Evolutionary conservation across 441 rosid genomes (phyloP).

Genomic region (Populus hybrid): DNA sequence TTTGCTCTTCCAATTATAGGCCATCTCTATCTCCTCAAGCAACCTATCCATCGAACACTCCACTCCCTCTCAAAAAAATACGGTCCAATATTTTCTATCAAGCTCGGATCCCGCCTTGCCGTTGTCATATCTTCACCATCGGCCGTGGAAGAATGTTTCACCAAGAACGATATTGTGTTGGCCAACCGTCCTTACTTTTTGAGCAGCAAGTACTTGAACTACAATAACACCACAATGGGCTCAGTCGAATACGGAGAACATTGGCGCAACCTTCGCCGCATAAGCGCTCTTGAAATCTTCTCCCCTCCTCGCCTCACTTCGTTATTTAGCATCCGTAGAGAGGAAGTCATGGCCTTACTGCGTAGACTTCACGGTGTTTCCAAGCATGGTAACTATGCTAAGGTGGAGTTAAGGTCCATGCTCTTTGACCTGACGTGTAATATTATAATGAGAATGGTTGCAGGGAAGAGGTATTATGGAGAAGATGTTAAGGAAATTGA

Average conservation of each 20-base stretch:
- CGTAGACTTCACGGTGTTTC: neutral
- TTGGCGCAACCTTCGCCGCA: constrained; percentile 6
- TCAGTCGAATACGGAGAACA: neutral
- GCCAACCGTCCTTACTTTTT: neutral
- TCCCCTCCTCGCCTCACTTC: neutral
- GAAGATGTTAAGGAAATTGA: neutral
- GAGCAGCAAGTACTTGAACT: neutral
- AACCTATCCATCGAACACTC: neutral
- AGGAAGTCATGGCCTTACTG: neutral
- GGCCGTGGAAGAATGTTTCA: neutral
- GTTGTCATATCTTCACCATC: neutral
- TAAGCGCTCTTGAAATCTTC: neutral
- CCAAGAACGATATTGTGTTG: neutral
- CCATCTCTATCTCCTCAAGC: neutral
- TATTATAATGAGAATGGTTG: neutral
- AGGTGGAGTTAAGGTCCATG: neutral
- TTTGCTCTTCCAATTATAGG: neutral
- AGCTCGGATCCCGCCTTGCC: neutral
- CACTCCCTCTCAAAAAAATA: neutral
- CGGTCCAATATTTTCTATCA: neutral
- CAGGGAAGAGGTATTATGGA: neutral
- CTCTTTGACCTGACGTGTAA: neutral
- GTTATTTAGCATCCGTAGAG: neutral
- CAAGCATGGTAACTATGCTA: neutral
- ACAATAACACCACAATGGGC: neutral